Conservation (phyloP, 2,329 filamentous ascomycete species). For the Xylaria sp. region DNA sequence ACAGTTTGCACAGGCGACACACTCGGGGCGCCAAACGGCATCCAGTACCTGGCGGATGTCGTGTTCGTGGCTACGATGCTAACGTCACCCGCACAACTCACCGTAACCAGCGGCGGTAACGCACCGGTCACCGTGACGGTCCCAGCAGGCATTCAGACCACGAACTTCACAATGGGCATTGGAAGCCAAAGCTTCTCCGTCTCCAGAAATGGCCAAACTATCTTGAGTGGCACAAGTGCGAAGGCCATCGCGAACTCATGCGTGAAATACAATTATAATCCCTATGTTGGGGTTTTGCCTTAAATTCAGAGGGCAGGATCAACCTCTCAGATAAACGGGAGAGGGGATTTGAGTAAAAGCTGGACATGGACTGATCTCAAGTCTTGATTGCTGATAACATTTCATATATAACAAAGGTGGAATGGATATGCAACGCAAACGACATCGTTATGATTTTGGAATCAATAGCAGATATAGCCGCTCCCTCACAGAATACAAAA, state of each 20-base stretch:
- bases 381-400: background rate
- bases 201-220: conserved; percentile 11
- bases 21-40: conserved; percentile 10
- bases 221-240: conserved; percentile 21
- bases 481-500: background rate
- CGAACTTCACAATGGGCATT: conserved; percentile 31
- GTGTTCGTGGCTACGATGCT: conserved; percentile 34
- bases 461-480: background rate
- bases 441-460: background rate
- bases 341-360: background rate
- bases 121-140: conserved; percentile 24
- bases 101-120: conserved; percentile 23
- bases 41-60: conserved; percentile 28
- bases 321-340: too few species aligned
- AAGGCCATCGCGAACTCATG: conserved; percentile 23
- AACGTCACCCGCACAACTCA: conserved; percentile 26
- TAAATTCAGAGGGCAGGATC: background rate
- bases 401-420: background rate
- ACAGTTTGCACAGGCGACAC: conserved; percentile 26
- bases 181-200: conserved; percentile 27
- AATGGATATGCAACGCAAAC: background rate
- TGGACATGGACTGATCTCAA: background rate
- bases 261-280: conserved; percentile 29
- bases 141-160: conserved; percentile 25
- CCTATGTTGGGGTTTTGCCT: conserved; percentile 24